Evolutionary conservation across 2,329 filamentous ascomycete genomes (phyloP), one percentile per base, ranked within the genome.

Genomic region (Venturia effusa): DNA sequence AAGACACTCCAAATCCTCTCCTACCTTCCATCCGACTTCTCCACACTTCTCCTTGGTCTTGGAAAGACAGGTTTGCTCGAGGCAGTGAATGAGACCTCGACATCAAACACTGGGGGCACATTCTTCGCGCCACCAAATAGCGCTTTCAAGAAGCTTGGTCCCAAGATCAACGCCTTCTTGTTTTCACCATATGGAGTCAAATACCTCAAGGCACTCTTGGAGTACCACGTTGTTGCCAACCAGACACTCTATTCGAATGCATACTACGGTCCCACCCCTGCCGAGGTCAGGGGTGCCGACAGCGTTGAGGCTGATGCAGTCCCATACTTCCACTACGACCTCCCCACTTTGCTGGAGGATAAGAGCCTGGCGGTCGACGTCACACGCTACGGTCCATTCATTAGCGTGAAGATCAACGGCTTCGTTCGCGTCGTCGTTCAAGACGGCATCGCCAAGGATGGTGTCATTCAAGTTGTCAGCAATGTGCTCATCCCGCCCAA

Each of bases 221-320:
- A 90, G 77, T 95, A 95, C 72, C 89, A 93, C 70, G 81, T 92
- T 60, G 88, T 88, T 1, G 81, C 85, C 51, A 84, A 89, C 70
- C 81, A 86, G 65, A 92, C 89, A 0, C 77, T 96, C 0, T 97
- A 96, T 79, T 90, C 88, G 6, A 92, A 96, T 71, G 88, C 87
- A 5, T 89, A 87, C 71, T 94, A 92, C 77, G 81, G 81, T 60
- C 70, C 76, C 10, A 77, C 77, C 0, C 63, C 27, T 68, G 62
- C 67, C 11, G 48, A 57, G 13, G 32, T 34, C 68, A 72, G 6
- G 67, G 66, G 65, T 10, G 68, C 71, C 19, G 68, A 69, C 48
- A 64, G 63, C 60, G 64, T 69, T 17, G 43, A 63, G 27, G 40
- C 43, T 8, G 51, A 63, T 32, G 61, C 34, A 4, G 61, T 27